Evolutionary conservation across 73 alveolate genomes (phyloP), one percentile per base, ranked within the genome.

Genomic region (Symbiodinium pilosum): DNA sequence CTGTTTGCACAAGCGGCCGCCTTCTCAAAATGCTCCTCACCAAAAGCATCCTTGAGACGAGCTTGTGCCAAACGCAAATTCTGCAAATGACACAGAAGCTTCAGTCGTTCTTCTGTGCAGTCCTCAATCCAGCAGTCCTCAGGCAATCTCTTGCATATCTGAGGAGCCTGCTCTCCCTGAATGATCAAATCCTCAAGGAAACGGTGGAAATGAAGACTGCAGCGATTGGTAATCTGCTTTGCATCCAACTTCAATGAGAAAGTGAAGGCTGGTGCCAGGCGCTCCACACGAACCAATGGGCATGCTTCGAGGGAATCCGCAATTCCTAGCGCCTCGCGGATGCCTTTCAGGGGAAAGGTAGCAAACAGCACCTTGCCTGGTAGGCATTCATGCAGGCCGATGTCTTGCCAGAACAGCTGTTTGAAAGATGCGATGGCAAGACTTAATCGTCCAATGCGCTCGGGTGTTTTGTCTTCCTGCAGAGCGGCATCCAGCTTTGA

Each of bases 121-220:
- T 86, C 93, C 68, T 86, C 93, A 69, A 86, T 83, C 93, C 93
- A 86, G 34, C 51, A 26, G 93, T 86, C 93, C 81, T 86, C 59
- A 16, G 85, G 44, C 85, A 73, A 16, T 30, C 24, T 73, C 85
- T 73, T 73, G 43, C 85, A 73, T 2, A n/a, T 18, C n/a, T n/a
- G n/a, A n/a, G n/a, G n/a, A n/a, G n/a, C n/a, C n/a, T n/a, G 8
- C 1, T 18, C 85, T 6, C n/a, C 43, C 11, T 12, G 44, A 32
- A 34, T 43, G 28, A 43, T 26, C 34, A 43, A 30, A 20, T 16
- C 73, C n/a, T 64, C 87, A 47, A 88, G 87, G 36, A 64, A 88
- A 9, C 95, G 86, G 26, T 88, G 95, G 54, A 88, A 88, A 28
- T 88, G 95, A 26, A 88, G 73, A 40, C 85, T 47, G 43, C 36